Evolutionary conservation across 2,329 filamentous ascomycete genomes (phyloP).

Genomic region (Verticillium nonalfalfae): DNA sequence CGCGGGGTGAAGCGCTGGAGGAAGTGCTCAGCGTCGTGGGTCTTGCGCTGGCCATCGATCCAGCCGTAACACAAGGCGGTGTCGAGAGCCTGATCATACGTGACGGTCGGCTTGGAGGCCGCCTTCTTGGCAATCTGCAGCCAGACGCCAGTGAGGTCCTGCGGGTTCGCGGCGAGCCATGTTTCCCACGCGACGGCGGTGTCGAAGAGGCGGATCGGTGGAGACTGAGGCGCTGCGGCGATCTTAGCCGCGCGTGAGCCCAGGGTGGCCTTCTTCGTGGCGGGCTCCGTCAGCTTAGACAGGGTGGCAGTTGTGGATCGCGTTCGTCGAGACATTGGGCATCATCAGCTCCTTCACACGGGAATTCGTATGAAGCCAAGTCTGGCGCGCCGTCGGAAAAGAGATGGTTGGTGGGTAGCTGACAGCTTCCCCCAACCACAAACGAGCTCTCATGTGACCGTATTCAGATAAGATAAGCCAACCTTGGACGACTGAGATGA

Average conservation of each 20-base stretch:
- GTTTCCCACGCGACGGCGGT: constrained; percentile 21
- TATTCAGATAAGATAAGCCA: too few species aligned
- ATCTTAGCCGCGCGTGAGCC: background rate
- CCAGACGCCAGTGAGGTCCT: constrained; percentile 31
- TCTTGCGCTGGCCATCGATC: constrained; percentile 51
- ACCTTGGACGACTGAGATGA: too few species aligned
- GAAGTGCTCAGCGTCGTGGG: constrained; percentile 39
- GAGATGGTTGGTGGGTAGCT: too few species aligned
- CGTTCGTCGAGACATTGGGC: background rate
- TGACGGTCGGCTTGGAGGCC: constrained; percentile 34
- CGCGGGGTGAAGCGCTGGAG: constrained; percentile 54
- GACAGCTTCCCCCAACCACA: too few species aligned
- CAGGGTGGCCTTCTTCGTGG: background rate
- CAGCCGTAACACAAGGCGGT: constrained; percentile 54
- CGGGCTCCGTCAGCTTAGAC: background rate
- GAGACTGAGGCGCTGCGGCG: background rate
- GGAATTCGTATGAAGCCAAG: too few species aligned
- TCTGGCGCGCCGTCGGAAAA: too few species aligned
- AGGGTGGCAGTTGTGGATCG: background rate
- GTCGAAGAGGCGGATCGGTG: constrained; percentile 19
- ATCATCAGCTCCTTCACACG: too few species aligned
- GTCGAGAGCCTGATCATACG: constrained; percentile 46
- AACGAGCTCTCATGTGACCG: too few species aligned
- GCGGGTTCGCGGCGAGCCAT: constrained; percentile 30
- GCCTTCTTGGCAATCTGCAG: constrained; percentile 43